These are phyloP conservation scores for Sungouiella thailandica DNA, from an alignment of 805 yeast species.

Conservation along the genomic window DNA sequence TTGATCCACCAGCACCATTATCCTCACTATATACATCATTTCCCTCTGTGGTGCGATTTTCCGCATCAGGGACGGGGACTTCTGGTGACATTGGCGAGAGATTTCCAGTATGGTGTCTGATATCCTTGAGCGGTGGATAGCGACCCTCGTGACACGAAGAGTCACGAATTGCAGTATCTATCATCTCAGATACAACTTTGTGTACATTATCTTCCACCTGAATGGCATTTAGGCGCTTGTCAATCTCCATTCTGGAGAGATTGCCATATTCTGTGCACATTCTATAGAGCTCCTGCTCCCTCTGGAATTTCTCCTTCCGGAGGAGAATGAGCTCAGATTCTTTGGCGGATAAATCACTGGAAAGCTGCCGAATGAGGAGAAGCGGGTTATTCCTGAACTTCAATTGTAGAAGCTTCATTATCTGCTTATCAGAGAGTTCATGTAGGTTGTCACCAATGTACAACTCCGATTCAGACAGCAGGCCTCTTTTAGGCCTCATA, in stretches of 20 bases:
- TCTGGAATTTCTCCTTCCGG: conserved; percentile 25
- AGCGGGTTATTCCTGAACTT: conserved; percentile 24
- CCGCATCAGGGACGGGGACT: too few relatives aligned
- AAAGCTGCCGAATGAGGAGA: conserved; percentile 40
- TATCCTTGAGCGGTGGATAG: too few relatives aligned
- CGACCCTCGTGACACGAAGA: too few relatives aligned
- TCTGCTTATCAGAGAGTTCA: conserved; percentile 17
- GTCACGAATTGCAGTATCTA: conserved; percentile 22
- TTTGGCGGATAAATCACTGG: conserved; percentile 42
- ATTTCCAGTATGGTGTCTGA: too few relatives aligned
- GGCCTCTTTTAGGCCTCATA: background rate
- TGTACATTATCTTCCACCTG: conserved; percentile 14
- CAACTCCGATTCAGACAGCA: background rate
- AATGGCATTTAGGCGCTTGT: conserved; percentile 20
- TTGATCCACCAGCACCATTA: too few relatives aligned
- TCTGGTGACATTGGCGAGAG: too few relatives aligned
- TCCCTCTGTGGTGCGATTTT: too few relatives aligned
- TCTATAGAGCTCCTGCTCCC: conserved; percentile 30
- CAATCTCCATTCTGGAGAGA: conserved; percentile 31
- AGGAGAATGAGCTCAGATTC: conserved; percentile 42
- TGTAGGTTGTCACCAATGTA: conserved; percentile 16
- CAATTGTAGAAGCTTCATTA: conserved; percentile 17
- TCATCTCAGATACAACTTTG: conserved; percentile 21
- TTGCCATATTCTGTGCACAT: conserved; percentile 34
- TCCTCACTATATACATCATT: too few relatives aligned